Evolutionary conservation across 2,329 filamentous ascomycete genomes (phyloP).

Genomic region (Rutstroemia sydowiana): DNA sequence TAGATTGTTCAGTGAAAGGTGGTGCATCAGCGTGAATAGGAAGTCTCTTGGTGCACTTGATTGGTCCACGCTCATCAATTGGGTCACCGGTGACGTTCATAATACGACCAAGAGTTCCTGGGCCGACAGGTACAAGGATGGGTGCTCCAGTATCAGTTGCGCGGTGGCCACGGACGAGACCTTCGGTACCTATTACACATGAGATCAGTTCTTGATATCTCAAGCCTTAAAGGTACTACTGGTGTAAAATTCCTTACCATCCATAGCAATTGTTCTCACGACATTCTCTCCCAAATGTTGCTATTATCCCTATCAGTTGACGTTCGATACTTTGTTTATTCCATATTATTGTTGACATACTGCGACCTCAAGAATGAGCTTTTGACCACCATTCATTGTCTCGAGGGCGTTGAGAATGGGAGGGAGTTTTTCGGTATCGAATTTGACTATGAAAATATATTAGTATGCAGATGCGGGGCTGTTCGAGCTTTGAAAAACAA

Average conservation of each 20-base stretch:
- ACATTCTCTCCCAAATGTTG: constrained; percentile 99
- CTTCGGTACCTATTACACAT: constrained; percentile 74
- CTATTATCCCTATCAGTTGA: constrained; percentile 45
- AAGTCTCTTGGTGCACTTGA: constrained; percentile 81
- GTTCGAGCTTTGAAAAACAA: constrained; percentile 12
- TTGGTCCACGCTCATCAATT: constrained; percentile 97
- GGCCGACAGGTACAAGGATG: constrained; percentile 94
- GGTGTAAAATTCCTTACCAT: constrained; percentile 58
- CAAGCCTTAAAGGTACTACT: constrained; percentile 1
- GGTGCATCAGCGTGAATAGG: constrained; percentile 96
- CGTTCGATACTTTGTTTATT: constrained; percentile 12
- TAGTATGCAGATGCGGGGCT: constrained; percentile 9
- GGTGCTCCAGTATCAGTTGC: constrained; percentile 84
- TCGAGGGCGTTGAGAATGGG: constrained; percentile 95
- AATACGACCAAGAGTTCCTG: constrained; percentile 92
- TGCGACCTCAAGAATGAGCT: constrained; percentile 92
- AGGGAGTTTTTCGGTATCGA: constrained; percentile 87
- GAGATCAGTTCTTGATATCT: constrained; percentile 21
- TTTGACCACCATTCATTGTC: constrained; percentile 85
- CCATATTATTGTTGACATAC: constrained; percentile 48
- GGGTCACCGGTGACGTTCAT: constrained; percentile 99
- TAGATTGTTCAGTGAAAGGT: constrained; percentile 90
- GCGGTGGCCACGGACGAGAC: constrained; percentile 88
- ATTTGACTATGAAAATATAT: constrained; percentile 68
- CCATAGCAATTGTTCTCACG: constrained; percentile 99